Conservation (phyloP, 1,284 basidiomycete genomes). For the Marasmius sp. region DNA sequence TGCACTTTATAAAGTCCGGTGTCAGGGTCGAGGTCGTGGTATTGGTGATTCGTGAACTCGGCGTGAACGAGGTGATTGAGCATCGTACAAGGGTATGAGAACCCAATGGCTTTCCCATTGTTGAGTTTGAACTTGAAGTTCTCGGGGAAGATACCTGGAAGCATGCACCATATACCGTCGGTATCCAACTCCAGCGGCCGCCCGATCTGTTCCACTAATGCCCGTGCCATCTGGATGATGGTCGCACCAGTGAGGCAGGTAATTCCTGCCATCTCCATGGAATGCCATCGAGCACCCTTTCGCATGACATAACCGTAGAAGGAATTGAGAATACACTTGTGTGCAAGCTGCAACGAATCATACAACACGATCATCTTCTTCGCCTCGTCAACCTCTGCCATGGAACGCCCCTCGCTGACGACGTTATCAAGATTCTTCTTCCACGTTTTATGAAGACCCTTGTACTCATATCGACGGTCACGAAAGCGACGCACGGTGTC, state of each 20-base stretch:
- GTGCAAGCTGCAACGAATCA: slow-evolving; percentile 98
- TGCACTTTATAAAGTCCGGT: slow-evolving; percentile 86
- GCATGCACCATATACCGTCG: slow-evolving; percentile 99
- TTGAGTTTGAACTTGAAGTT: slow-evolving; percentile 94
- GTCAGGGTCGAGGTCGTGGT: slow-evolving; percentile 88
- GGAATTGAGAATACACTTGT: slow-evolving; percentile 99
- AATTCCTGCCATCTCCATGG: slow-evolving; percentile 99
- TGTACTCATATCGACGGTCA: slow-evolving; percentile 99
- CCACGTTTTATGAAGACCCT: slow-evolving; percentile 98
- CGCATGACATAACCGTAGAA: slow-evolving; percentile 99
- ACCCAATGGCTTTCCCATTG: slow-evolving; percentile 84
- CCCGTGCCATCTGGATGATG: slow-evolving; percentile 99
- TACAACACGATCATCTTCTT: slow-evolving; percentile 99
- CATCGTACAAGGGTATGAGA: slow-evolving; percentile 99
- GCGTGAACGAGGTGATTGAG: slow-evolving; percentile 97
- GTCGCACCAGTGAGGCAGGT: slow-evolving; percentile 98
- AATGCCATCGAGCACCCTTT: slow-evolving; percentile 99
- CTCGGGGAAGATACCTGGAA: slow-evolving; percentile 96
- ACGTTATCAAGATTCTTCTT: slow-evolving; percentile 95
- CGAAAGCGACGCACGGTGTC: slow-evolving; percentile 97
- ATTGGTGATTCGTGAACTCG: slow-evolving; percentile 97
- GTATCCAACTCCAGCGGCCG: slow-evolving; percentile 97
- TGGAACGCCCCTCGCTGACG: slow-evolving; percentile 66
- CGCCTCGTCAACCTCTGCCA: slow-evolving; percentile 92
- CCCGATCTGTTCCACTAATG: slow-evolving; percentile 96